A percentile compares a stretch with the other conserved stretches of the same genome.
Conservation (phyloP, 257 asterid genomes). For the Nicotiana sylvestris region DNA sequence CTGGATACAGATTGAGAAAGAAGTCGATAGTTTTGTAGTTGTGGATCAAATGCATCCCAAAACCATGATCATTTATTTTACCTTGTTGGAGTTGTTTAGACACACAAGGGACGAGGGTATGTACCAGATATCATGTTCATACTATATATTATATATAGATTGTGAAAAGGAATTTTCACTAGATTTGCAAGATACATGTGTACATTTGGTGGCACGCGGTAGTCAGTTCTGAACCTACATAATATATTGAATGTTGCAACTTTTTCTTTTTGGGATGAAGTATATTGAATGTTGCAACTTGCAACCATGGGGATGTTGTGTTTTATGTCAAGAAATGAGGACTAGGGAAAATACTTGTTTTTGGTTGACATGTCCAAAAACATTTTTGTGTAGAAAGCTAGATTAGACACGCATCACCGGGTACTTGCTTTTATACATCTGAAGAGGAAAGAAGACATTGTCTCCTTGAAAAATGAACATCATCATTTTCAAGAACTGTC, state of each 20-base stretch:
- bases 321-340: background rate
- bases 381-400: background rate
- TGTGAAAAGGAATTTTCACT: conserved; percentile 7
- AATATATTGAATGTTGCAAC: background rate
- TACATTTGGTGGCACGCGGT: background rate
- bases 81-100: conserved; percentile 36
- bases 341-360: too few relatives aligned
- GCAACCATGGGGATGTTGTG: background rate
- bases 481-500: background rate
- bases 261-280: too few relatives aligned
- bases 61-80: conserved; percentile 29
- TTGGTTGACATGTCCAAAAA: background rate
- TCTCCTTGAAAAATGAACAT: background rate
- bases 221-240: background rate
- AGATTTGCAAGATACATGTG: background rate
- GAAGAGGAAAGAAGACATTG: background rate
- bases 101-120: conserved; percentile 58
- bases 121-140: conserved; percentile 20
- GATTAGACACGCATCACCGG: background rate
- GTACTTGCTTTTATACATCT: background rate
- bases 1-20: conserved; percentile 69
- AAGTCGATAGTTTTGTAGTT: conserved; percentile 57
- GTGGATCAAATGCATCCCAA: conserved; percentile 67
- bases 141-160: background rate
- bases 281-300: background rate